A percentile compares a stretch with the other conserved stretches of the same genome.
These are phyloP conservation scores for Mitragyna speciosa DNA, from an alignment of 257 asterid genomes.

Conservation along the genomic window DNA sequence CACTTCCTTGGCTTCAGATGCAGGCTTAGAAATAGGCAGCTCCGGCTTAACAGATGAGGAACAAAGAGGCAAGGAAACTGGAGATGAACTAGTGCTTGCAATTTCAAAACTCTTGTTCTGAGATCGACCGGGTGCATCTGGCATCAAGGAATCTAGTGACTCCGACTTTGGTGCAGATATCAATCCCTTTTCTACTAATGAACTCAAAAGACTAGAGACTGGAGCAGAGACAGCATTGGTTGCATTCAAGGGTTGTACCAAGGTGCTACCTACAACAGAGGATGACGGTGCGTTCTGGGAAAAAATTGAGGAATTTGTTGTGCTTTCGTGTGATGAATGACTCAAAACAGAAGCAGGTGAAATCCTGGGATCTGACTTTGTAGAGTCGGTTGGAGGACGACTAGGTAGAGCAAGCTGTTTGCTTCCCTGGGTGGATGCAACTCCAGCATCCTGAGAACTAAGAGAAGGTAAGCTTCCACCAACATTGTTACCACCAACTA, in stretches of 20 bases:
- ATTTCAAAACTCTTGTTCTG: slow-evolving; percentile 38
- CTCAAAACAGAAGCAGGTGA: slow-evolving; percentile 14
- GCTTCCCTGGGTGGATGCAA: slow-evolving; percentile 28
- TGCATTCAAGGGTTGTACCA: slow-evolving; percentile 38
- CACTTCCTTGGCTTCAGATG: slow-evolving; percentile 27
- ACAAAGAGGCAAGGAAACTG: slow-evolving; percentile 37
- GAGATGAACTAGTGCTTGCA: slow-evolving; percentile 35
- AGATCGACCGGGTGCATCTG: slow-evolving; percentile 35
- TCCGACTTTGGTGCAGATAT: slow-evolving; percentile 62
- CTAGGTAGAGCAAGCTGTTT: slow-evolving; percentile 34
- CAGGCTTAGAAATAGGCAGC: slow-evolving; percentile 33
- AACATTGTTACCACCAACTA: slow-evolving; percentile 32
- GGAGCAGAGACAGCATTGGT: slow-evolving; percentile 55
- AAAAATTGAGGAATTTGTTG: slow-evolving; percentile 19
- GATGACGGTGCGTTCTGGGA: slow-evolving; percentile 35
- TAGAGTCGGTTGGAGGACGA: slow-evolving; percentile 21
- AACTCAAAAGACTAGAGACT: slow-evolving; percentile 72
- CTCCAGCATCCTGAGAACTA: slow-evolving; percentile 33
- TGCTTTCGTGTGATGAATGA: slow-evolving; percentile 27
- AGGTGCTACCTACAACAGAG: slow-evolving; percentile 30
- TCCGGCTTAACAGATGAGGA: slow-evolving; percentile 26
- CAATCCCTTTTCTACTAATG: slow-evolving; percentile 77
- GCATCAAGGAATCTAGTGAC: slow-evolving; percentile 29
- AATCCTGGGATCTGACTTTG: slow-evolving; percentile 16
- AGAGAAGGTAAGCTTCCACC: slow-evolving; percentile 33